phyloP scores from a whole-genome alignment of 208 protist genomes.

The Acanthamoeba divionensis region DNA sequence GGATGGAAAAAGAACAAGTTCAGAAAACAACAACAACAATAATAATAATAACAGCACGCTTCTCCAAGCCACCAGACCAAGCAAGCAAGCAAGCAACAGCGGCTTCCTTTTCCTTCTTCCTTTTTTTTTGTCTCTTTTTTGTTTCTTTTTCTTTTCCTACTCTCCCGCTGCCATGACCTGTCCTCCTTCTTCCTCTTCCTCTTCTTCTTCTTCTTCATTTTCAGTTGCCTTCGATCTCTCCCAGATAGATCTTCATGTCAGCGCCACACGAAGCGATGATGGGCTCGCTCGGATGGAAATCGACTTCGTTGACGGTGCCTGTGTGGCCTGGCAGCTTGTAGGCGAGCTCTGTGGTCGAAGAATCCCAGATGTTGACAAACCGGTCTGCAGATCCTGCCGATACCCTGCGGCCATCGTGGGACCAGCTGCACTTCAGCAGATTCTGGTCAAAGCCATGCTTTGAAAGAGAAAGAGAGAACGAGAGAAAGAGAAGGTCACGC shows the following conservation, averaged over 20 bases:
- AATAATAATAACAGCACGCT: no score
- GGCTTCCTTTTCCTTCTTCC: no score
- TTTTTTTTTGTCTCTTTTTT: no score
- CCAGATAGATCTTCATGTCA: constrained; percentile 75
- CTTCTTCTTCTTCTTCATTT: no score
- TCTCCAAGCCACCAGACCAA: no score
- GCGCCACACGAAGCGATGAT: constrained; percentile 71
- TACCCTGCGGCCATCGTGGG: constrained; percentile 66
- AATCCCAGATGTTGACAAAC: constrained; percentile 73
- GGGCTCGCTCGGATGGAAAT: constrained; percentile 76
- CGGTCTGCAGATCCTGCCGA: constrained; percentile 67
- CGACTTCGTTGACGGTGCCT: constrained; percentile 66
- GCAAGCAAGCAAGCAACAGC: no score
- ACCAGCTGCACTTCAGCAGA: constrained; percentile 71
- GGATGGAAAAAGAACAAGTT: no score
- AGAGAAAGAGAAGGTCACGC: background rate
- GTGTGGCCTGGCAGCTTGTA: constrained; percentile 75
- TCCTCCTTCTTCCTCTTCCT: no score
- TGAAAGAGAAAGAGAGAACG: background rate
- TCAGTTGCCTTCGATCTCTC: constrained; percentile 77
- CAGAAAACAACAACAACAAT: no score
- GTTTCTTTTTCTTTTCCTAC: no score
- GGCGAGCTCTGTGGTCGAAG: constrained; percentile 33
- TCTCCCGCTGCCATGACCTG: no score
- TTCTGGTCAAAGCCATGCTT: constrained; percentile 79